Evolutionary conservation across 192 early-diverging fungal genomes (phyloP).

Genomic region (Coemansia sp.): DNA sequence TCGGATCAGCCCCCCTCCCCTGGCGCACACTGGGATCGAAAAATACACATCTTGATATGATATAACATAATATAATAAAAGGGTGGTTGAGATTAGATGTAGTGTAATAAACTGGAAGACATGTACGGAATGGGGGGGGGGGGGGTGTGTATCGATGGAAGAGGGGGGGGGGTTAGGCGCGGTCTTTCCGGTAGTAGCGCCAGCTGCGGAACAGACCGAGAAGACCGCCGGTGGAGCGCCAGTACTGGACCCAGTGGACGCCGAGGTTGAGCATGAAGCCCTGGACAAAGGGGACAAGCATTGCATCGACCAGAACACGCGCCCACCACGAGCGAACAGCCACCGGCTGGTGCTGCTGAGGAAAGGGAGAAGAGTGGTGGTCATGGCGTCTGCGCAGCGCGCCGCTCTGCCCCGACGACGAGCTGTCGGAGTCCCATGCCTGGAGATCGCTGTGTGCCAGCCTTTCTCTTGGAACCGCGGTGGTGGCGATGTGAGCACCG

Average conservation of each 20-base stretch:
- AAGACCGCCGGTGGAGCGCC: slow-evolving; percentile 41
- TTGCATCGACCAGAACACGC: slow-evolving; percentile 41
- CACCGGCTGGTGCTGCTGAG: too few species aligned
- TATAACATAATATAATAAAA: too few species aligned
- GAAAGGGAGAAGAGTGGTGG: too few species aligned
- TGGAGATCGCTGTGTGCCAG: background rate
- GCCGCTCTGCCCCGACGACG: background rate
- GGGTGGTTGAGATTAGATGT: too few species aligned
- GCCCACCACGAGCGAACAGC: slow-evolving; percentile 32
- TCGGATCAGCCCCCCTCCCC: too few species aligned
- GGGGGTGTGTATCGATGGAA: too few species aligned
- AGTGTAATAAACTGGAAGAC: too few species aligned
- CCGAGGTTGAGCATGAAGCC: slow-evolving; percentile 51
- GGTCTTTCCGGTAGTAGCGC: background rate
- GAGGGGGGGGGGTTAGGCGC: background rate
- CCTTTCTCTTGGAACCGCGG: background rate
- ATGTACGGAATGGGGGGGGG: background rate
- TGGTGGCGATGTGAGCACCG: background rate
- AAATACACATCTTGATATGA: too few species aligned
- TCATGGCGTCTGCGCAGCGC: background rate
- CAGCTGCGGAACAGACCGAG: slow-evolving; percentile 27
- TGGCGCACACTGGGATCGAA: too few species aligned
- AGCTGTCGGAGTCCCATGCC: background rate
- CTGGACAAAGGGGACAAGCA: slow-evolving; percentile 47
- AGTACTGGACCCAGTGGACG: slow-evolving; percentile 40